These are phyloP conservation scores for Astragalus glycyphyllos DNA, from an alignment of 306 rosid genomes.

Conservation along the genomic window DNA sequence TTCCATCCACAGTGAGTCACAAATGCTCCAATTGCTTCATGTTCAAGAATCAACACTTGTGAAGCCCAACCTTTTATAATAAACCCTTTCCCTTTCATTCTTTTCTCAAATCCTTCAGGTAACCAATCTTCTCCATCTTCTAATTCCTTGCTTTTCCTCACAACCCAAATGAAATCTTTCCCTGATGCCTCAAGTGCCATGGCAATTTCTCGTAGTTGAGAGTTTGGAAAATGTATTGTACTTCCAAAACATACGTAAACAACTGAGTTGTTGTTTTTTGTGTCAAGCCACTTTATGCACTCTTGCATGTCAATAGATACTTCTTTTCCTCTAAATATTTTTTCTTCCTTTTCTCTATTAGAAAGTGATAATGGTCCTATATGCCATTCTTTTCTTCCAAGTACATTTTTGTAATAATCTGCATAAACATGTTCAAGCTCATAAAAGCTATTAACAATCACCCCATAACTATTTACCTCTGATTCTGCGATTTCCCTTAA, in stretches of 20 bases:
- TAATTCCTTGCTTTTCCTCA: slow-evolving; percentile 36
- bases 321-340: slow-evolving; percentile 29
- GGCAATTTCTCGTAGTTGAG: slow-evolving; percentile 59
- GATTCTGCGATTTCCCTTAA: not conserved
- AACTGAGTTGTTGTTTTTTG: slow-evolving; percentile 49
- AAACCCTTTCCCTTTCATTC: slow-evolving; percentile 48
- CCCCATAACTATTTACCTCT: slow-evolving; percentile 48
- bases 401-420: not conserved
- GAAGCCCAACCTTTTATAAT: slow-evolving; percentile 59
- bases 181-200: slow-evolving; percentile 57
- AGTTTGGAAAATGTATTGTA: slow-evolving; percentile 26
- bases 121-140: slow-evolving; percentile 39
- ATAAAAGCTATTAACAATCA: slow-evolving; percentile 44
- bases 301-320: slow-evolving; percentile 6
- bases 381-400: slow-evolving; percentile 53
- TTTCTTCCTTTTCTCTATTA: slow-evolving; percentile 3
- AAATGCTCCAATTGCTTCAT: slow-evolving; percentile 46
- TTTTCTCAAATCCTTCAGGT: slow-evolving; percentile 52
- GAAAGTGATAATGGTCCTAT: slow-evolving; percentile 51
- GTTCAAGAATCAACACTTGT: slow-evolving; percentile 51
- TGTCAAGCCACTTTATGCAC: slow-evolving; percentile 46
- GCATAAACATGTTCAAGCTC: slow-evolving; percentile 33
- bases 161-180: slow-evolving; percentile 58
- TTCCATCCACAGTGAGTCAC: slow-evolving; percentile 63
- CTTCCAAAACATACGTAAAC: slow-evolving; percentile 66